These are phyloP conservation scores for Aspergillus fructus DNA, from an alignment of 2,329 filamentous ascomycete species.

Conservation along the genomic window DNA sequence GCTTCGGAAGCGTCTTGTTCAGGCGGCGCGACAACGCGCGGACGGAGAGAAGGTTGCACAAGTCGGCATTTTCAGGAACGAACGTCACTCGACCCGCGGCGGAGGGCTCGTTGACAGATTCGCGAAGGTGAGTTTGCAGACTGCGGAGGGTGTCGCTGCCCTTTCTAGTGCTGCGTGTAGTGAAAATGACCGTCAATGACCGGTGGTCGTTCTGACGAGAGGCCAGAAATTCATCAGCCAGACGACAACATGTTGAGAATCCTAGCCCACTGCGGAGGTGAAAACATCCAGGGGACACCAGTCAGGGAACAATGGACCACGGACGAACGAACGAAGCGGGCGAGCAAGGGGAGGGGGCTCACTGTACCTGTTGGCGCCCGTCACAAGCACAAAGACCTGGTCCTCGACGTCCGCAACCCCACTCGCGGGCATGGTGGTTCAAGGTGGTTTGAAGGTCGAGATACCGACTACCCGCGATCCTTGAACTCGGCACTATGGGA, in stretches of 20 bases:
- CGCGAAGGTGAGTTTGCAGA: slow-evolving; percentile 62
- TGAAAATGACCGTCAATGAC: slow-evolving; percentile 76
- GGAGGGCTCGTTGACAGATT: slow-evolving; percentile 36
- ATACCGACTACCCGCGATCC: not conserved
- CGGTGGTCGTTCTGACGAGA: slow-evolving; percentile 61
- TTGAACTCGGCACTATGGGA: not conserved
- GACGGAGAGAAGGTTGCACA: slow-evolving; percentile 56
- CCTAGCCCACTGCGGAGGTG: slow-evolving; percentile 70
- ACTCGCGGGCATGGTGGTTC: slow-evolving; percentile 16
- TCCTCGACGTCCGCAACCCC: slow-evolving; percentile 18
- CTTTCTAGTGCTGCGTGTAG: slow-evolving; percentile 75
- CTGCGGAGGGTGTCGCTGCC: slow-evolving; percentile 67
- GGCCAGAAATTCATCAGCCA: slow-evolving; percentile 85
- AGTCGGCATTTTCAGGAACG: slow-evolving; percentile 58
- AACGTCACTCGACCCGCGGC: slow-evolving; percentile 49
- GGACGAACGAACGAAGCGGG: not conserved
- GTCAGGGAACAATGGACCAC: slow-evolving; percentile 11
- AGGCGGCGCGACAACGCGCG: slow-evolving; percentile 54
- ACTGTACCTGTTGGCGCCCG: slow-evolving; percentile 78
- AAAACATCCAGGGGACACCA: slow-evolving; percentile 10
- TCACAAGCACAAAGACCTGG: slow-evolving; percentile 63
- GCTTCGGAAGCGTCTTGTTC: slow-evolving; percentile 57
- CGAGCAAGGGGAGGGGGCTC: not conserved
- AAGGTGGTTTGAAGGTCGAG: not conserved
- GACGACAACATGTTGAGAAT: slow-evolving; percentile 75